Conservation (phyloP, 768 basidiomycete species). For the Boletus rufocinnamomeus region DNA sequence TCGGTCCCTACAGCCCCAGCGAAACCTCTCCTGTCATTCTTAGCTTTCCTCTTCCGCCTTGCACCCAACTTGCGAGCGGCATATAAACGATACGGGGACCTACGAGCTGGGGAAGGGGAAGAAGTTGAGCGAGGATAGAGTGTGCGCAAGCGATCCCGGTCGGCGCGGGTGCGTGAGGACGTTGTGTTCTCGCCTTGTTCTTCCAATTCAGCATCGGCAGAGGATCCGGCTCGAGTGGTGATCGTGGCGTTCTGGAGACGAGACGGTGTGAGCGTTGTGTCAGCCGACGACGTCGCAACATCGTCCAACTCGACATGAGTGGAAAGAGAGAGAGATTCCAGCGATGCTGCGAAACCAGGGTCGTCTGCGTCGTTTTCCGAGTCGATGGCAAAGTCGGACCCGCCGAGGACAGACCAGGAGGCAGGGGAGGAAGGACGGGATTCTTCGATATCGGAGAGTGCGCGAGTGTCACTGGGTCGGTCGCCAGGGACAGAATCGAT, state of each 20-base stretch:
- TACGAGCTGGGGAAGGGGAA: constrained; percentile 56
- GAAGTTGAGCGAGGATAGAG: constrained; percentile 45
- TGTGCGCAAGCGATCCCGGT: constrained; percentile 33
- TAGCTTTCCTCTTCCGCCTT: constrained; percentile 21
- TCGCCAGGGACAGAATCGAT: constrained; percentile 22
- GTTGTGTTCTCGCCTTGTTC: constrained; percentile 2
- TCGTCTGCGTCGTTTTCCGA: constrained; percentile 33
- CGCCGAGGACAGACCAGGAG: constrained; percentile 42
- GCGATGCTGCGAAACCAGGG: constrained; percentile 34
- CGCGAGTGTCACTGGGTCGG: constrained; percentile 9
- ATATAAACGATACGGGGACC: constrained; percentile 30
- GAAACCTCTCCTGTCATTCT: constrained; percentile 14
- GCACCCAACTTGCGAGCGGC: constrained; percentile 14
- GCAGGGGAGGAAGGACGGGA: constrained; percentile 34
- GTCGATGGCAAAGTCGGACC: constrained; percentile 35
- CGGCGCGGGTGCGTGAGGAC: constrained; percentile 23
- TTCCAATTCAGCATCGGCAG: background rate
- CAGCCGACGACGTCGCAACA: constrained; percentile 12
- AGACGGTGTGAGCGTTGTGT: constrained; percentile 10
- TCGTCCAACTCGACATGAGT: constrained; percentile 24
- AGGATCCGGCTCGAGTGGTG: background rate
- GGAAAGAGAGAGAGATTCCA: constrained; percentile 38
- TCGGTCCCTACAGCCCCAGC: constrained; percentile 17
- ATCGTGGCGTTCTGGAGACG: background rate
- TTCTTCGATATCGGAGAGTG: constrained; percentile 31